phyloP scores from a whole-genome alignment of 352 stramenopile species.

The Phytophthora sojae region DNA sequence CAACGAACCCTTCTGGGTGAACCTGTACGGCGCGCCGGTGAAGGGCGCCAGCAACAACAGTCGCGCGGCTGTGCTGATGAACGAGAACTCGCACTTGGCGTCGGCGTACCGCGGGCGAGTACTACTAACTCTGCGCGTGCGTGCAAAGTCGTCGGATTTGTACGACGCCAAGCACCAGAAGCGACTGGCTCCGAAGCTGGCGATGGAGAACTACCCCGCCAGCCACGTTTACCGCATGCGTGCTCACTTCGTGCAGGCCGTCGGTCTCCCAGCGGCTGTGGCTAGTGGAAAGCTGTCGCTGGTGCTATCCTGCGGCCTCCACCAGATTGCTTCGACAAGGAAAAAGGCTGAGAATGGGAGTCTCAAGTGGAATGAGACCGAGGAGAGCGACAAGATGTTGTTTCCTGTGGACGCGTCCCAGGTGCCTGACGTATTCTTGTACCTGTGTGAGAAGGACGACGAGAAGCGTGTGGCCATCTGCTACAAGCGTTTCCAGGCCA shows the following conservation, averaged over 20 bases:
- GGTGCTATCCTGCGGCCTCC: slow-evolving; percentile 61
- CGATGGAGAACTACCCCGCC: slow-evolving; percentile 54
- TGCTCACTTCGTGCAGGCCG: slow-evolving; percentile 68
- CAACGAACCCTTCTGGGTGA: slow-evolving; percentile 65
- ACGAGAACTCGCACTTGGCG: slow-evolving; percentile 53
- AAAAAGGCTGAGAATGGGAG: slow-evolving; percentile 69
- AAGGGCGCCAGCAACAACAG: slow-evolving; percentile 54
- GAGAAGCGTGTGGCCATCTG: slow-evolving; percentile 69
- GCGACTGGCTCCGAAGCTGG: slow-evolving; percentile 57
- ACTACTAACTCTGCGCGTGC: no score
- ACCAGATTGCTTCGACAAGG: slow-evolving; percentile 44
- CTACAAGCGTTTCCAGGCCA: slow-evolving; percentile 77
- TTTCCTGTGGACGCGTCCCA: slow-evolving; percentile 60
- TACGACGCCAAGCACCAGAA: slow-evolving; percentile 59
- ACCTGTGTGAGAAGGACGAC: slow-evolving; percentile 72
- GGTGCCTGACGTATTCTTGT: slow-evolving; percentile 87
- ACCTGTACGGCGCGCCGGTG: slow-evolving; percentile 76
- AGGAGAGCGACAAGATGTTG: slow-evolving; percentile 75
- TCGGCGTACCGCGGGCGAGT: slow-evolving; percentile 44
- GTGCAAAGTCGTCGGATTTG: slow-evolving; percentile 37
- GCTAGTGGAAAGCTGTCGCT: slow-evolving; percentile 51
- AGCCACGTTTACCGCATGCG: slow-evolving; percentile 71
- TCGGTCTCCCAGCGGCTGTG: slow-evolving; percentile 55
- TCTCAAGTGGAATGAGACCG: slow-evolving; percentile 83
- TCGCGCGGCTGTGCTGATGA: slow-evolving; percentile 61